Evolutionary conservation across 805 yeast genomes (phyloP).

Genomic region (Blastobotrys americana): DNA sequence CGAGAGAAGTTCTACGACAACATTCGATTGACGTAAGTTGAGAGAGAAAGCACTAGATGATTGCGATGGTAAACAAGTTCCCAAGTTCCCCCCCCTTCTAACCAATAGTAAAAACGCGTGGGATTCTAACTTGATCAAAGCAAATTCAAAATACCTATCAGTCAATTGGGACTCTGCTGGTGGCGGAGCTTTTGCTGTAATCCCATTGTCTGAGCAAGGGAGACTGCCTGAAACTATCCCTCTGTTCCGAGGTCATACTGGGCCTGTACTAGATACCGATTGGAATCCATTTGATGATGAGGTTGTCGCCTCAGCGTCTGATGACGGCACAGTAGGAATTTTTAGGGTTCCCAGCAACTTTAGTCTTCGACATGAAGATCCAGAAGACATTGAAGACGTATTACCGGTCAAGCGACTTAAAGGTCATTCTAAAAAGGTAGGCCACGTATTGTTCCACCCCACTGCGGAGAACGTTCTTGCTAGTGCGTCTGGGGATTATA

Average conservation of each 20-base stretch:
- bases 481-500: conserved; percentile 82
- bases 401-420: conserved; percentile 60
- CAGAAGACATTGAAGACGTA: conserved; percentile 54
- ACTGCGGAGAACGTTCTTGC: conserved; percentile 81
- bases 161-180: conserved; percentile 94
- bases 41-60: not conserved
- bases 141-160: conserved; percentile 78
- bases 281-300: conserved; percentile 85
- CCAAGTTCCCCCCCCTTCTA: no score
- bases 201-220: conserved; percentile 80
- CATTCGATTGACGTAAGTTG: conserved; percentile 33
- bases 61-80: conserved; percentile 29
- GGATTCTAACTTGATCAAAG: conserved; percentile 85
- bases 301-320: conserved; percentile 71
- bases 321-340: conserved; percentile 72
- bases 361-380: conserved; percentile 37
- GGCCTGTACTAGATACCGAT: conserved; percentile 90
- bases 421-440: conserved; percentile 93
- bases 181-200: conserved; percentile 95
- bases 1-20: conserved; percentile 69
- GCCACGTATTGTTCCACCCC: conserved; percentile 86
- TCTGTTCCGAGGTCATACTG: conserved; percentile 90
- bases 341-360: conserved; percentile 86
- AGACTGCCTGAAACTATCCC: conserved; percentile 92
- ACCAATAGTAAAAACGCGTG: conserved; percentile 84